Evolutionary conservation across 805 yeast genomes (phyloP).

Genomic region (Suhomyces sp.): DNA sequence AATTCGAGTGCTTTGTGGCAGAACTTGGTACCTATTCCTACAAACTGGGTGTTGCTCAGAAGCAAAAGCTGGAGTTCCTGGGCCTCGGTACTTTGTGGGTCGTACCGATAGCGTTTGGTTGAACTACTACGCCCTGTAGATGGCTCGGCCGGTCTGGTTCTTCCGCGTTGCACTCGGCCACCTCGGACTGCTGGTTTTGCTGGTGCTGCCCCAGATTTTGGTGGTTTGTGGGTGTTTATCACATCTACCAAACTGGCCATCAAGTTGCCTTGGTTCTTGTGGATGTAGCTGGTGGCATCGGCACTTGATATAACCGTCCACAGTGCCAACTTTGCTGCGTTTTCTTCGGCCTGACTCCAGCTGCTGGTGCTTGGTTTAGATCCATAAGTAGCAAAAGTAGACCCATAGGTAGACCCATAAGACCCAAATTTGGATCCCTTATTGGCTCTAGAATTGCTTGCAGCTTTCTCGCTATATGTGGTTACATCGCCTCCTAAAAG

Average conservation of each 20-base stretch:
- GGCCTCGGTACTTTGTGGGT: constrained; percentile 17
- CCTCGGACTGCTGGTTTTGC: constrained; percentile 10
- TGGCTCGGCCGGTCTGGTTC: constrained; percentile 5
- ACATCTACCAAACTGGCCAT: constrained; percentile 36
- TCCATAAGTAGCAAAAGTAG: not conserved
- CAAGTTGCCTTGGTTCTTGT: constrained; percentile 24
- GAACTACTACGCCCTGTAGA: not conserved
- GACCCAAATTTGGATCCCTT: not conserved
- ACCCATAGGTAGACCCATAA: not conserved
- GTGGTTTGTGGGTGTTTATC: constrained; percentile 15
- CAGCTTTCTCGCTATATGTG: not conserved
- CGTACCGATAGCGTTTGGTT: not conserved
- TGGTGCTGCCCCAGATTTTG: not conserved
- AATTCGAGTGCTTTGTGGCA: constrained; percentile 36
- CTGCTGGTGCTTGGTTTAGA: not conserved
- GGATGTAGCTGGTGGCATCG: constrained; percentile 18
- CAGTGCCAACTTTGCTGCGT: constrained; percentile 14
- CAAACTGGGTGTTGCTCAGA: constrained; percentile 29
- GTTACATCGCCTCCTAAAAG: constrained; percentile 8
- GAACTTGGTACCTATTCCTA: constrained; percentile 37
- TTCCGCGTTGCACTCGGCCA: constrained; percentile 35
- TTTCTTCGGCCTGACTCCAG: constrained; percentile 13
- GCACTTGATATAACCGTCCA: constrained; percentile 2
- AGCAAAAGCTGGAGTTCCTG: constrained; percentile 23
- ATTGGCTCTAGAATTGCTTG: not conserved